Percentiles rank a stretch among this genome's conserved stretches.
Conservation (phyloP, 129 eudicot species). For the Escallonia rubra region DNA sequence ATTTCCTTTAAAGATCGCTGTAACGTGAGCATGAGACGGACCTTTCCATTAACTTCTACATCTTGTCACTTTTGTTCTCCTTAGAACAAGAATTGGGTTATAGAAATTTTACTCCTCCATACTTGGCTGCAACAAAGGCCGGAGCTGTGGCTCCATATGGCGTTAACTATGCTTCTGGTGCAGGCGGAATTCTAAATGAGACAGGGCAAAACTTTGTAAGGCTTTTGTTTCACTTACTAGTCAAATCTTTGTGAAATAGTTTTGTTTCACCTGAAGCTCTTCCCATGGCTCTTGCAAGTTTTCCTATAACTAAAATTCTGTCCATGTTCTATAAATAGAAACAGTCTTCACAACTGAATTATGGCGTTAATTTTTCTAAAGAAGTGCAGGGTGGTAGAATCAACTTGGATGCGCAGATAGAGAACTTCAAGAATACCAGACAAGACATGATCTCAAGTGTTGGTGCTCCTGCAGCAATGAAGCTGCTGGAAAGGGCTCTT, state of each 20-base stretch:
- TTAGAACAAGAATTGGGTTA: slow-evolving; percentile 59
- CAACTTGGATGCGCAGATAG: slow-evolving; percentile 78
- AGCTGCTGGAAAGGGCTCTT: slow-evolving; percentile 49
- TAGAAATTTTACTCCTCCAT: slow-evolving; percentile 55
- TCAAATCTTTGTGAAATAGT: neutral
- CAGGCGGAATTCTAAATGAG: slow-evolving; percentile 74
- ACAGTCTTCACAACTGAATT: no score
- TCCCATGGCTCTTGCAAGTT: no score
- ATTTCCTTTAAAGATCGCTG: no score
- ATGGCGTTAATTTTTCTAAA: no score
- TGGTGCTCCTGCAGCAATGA: slow-evolving; percentile 48
- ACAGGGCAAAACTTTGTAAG: slow-evolving; percentile 82
- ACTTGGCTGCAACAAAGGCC: slow-evolving; percentile 63
- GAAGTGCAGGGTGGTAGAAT: slow-evolving; percentile 66
- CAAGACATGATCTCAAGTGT: slow-evolving; percentile 47
- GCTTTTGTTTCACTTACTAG: neutral
- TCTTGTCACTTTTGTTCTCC: neutral
- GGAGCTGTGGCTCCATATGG: slow-evolving; percentile 59
- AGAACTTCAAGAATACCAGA: slow-evolving; percentile 77
- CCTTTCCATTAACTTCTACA: neutral
- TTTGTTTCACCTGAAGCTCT: no score
- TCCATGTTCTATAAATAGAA: no score
- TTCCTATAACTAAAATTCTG: no score
- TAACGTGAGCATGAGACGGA: neutral
- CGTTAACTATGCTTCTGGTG: slow-evolving; percentile 95